Evolutionary conservation across 1,284 basidiomycete species (phyloP), one percentile per base, ranked within the genome.

Genomic region (Inonotus hispidus): DNA sequence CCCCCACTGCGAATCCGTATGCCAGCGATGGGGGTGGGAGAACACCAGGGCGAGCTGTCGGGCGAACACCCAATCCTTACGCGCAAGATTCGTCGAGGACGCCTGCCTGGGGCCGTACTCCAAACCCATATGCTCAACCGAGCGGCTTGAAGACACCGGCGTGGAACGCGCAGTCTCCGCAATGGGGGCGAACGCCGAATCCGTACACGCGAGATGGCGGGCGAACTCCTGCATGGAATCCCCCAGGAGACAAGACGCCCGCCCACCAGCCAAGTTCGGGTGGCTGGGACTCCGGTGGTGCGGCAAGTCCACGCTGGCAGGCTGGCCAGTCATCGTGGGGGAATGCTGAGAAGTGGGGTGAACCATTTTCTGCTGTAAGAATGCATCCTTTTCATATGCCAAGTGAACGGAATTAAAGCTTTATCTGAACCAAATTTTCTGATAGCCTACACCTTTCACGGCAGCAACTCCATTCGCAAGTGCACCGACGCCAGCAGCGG

Each of bases 141-240:
- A 75, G 75, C 60, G 78, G 80, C 64, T 35, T 38, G 74, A 73
- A 53, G 37, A 66, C 66, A 6, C 66, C 66, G 19, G 61, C 63
- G 14, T 66, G 66, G 66, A 63, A 65, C 19, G 78, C 45, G 76
- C 77, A 77, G 58, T 85, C 84, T 6, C 85, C 84, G 0, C 81
- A 80, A 4, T 86, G 83, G 83, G 80, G 81, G 6, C 75, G 80
- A 56, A 92, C 89, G 16, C 88, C 89, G 3, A 91, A 91, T 71
- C 88, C 88, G 0, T 88, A 90, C 66, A 81, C 78, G 1, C 77
- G 79, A 41, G 74, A 78, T 16, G 80, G 79, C 21, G 76, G 78
- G 29, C 74, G 76, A 56, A 84, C 83, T 3, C 79, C 82, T 1
- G 81, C 79, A 6, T 83, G 82, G 81, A 52, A 38, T 19, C 16